Base-by-base conservation (phyloP, 1,139 yeast species). In the Taphrina flavorubra region DNA sequence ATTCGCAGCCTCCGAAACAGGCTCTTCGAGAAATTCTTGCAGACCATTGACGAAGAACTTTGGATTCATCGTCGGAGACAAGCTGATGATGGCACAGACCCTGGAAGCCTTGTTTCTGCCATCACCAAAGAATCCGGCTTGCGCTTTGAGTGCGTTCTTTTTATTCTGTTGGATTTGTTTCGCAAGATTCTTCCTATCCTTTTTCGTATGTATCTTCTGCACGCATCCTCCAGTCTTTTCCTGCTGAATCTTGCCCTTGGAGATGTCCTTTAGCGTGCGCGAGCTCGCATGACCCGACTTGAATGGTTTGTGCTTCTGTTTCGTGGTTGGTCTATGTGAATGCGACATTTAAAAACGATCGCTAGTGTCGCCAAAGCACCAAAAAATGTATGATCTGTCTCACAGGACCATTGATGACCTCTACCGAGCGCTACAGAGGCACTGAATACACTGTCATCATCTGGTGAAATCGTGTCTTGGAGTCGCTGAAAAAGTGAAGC, bases 251-350 rank as follows among this genome's bases (percentile, higher is more conserved):
- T 91, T 92, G 69, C 73, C 75, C 78, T 92, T 92, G 74, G 81
- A 82, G 70, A 85, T 82, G 73, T 89, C 88, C 77, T 91, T 92
- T 75, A 92, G 78, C 67, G 92, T 86, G 68, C 97, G 90, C 76
- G 92, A 92, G 7, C 96, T 85, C 31, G 97, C 86, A 81, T 92
- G 98, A 75, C 87, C 88, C 6, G 96, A 87, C 77, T 92, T 92
- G 83, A 91, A 92, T 13, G 94, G 84, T 79, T 92, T 92, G 75
- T 92, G 67, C 68, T 87, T 87, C 77, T 87, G 87, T 79, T 90
- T 92, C 68, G 89, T 81, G 6, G 96, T 87, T n/a, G 92, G 83
- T 77, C 97, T 84, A 77, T 92, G 97, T n/a, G 89, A 86, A 76
- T 87, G 88, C 39, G 67, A 56, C 67, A 63, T 63, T 8, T n/a